Evolutionary conservation across 768 basidiomycete species (phyloP).

Genomic region (Kwoniella dendrophila): DNA sequence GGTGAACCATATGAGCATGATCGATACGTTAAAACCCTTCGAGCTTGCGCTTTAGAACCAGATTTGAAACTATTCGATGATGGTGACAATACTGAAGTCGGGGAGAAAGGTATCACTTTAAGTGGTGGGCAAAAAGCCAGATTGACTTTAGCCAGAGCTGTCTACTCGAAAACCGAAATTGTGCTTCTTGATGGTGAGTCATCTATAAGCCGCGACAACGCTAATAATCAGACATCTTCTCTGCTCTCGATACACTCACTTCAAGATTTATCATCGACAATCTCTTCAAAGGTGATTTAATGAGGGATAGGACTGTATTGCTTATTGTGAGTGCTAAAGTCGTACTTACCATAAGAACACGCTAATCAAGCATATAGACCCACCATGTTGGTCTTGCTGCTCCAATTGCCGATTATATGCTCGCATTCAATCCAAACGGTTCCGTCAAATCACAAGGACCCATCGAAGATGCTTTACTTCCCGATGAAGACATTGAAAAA

Average conservation of each 20-base stretch:
- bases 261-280: slow-evolving; percentile 62
- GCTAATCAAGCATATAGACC: slow-evolving; percentile 37
- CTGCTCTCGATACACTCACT: slow-evolving; percentile 66
- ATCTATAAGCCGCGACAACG: not conserved
- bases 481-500: slow-evolving; percentile 37
- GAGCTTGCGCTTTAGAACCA: slow-evolving; percentile 57
- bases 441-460: slow-evolving; percentile 45
- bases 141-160: slow-evolving; percentile 64
- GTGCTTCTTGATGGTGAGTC: slow-evolving; percentile 65
- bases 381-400: slow-evolving; percentile 55
- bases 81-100: slow-evolving; percentile 71
- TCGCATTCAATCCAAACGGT: slow-evolving; percentile 50
- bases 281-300: slow-evolving; percentile 60
- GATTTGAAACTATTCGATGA: slow-evolving; percentile 63
- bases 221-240: slow-evolving; percentile 63
- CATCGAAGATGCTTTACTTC: slow-evolving; percentile 38
- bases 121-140: slow-evolving; percentile 66
- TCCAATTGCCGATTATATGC: slow-evolving; percentile 53
- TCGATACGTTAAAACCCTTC: slow-evolving; percentile 58
- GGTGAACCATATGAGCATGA: slow-evolving; percentile 58
- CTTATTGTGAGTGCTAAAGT: slow-evolving; percentile 59
- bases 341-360: slow-evolving; percentile 3
- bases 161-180: slow-evolving; percentile 66
- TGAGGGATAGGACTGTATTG: slow-evolving; percentile 62
- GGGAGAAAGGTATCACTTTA: slow-evolving; percentile 67